These are phyloP conservation scores for Mrakiaceae sp. DNA, from an alignment of 1,284 basidiomycete genomes.

Conservation along the genomic window DNA sequence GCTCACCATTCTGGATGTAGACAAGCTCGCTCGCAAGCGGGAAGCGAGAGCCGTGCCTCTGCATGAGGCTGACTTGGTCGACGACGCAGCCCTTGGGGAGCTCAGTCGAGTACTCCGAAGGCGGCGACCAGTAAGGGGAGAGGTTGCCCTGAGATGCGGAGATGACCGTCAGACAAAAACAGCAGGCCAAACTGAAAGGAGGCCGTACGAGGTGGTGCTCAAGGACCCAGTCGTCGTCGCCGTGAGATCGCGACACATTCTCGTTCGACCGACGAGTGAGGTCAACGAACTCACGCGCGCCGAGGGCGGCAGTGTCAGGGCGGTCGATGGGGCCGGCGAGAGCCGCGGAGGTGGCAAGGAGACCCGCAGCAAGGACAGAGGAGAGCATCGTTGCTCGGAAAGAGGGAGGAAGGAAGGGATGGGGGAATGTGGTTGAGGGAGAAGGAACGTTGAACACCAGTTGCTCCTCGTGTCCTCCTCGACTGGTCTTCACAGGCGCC, in stretches of 20 bases:
- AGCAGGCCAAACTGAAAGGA: not conserved
- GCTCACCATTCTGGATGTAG: conserved; percentile 25
- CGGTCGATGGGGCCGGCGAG: not conserved
- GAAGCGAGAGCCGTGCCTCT: conserved; percentile 39
- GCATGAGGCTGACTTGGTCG: conserved; percentile 24
- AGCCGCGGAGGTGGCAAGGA: not conserved
- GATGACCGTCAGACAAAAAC: not conserved
- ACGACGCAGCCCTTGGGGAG: conserved; percentile 11
- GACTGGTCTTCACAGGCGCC: no score
- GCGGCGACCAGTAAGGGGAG: conserved; percentile 3
- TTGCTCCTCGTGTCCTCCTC: no score
- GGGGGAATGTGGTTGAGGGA: not conserved
- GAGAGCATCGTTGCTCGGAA: not conserved
- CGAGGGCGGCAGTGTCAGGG: not conserved
- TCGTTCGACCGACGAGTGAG: not conserved
- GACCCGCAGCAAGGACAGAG: not conserved
- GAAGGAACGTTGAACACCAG: no score
- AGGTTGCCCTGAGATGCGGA: conserved; percentile 8
- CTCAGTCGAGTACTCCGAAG: conserved; percentile 4
- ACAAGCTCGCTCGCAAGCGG: conserved; percentile 31
- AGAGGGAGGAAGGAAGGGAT: not conserved
- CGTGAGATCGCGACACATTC: not conserved
- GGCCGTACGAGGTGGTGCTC: conserved; percentile 1
- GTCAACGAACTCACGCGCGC: not conserved
- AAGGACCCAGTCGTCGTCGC: not conserved